A percentile compares a stretch with the other conserved stretches of the same genome.
These are phyloP conservation scores for Claviceps purpurea DNA, from an alignment of 2,329 filamentous ascomycete genomes.

Conservation along the genomic window DNA sequence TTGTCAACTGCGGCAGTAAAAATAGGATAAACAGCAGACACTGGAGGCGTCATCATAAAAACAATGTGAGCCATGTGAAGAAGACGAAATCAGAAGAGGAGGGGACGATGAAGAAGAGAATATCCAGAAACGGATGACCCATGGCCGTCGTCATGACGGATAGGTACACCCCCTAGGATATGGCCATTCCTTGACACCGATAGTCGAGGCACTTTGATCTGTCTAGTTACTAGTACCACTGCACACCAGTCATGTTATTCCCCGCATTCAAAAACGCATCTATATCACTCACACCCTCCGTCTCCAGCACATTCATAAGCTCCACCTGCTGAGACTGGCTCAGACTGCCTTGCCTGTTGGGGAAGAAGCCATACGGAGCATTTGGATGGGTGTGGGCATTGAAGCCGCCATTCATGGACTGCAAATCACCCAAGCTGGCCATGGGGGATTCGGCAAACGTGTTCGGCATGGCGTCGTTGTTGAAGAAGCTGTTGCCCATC, in stretches of 20 bases:
- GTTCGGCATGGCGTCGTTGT: constrained; percentile 23
- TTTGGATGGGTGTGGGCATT: constrained; percentile 5
- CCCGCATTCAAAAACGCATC: constrained; percentile 41
- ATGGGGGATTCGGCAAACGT: constrained; percentile 17
- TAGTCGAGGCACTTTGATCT: too few species aligned
- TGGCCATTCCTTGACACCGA: too few species aligned
- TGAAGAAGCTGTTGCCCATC: constrained; percentile 25
- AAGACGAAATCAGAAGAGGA: too few species aligned
- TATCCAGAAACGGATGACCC: too few species aligned
- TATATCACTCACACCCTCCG: constrained; percentile 49
- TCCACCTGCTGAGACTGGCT: constrained; percentile 73
- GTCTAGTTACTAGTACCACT: constrained; percentile 22
- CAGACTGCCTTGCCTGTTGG: constrained; percentile 51
- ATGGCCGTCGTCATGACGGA: too few species aligned
- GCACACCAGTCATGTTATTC: constrained; percentile 14
- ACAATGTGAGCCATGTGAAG: too few species aligned
- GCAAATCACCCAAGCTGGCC: constrained; percentile 15
- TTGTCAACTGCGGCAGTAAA: too few species aligned
- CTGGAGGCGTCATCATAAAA: too few species aligned
- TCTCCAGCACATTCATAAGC: constrained; percentile 69
- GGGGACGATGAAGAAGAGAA: too few species aligned
- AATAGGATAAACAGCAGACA: too few species aligned
- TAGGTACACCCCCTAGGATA: too few species aligned
- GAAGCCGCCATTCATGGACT: constrained; percentile 16
- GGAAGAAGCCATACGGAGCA: constrained; percentile 18